Conservation (phyloP, 75 land plant genomes). For the Pinus albicaulis region DNA sequence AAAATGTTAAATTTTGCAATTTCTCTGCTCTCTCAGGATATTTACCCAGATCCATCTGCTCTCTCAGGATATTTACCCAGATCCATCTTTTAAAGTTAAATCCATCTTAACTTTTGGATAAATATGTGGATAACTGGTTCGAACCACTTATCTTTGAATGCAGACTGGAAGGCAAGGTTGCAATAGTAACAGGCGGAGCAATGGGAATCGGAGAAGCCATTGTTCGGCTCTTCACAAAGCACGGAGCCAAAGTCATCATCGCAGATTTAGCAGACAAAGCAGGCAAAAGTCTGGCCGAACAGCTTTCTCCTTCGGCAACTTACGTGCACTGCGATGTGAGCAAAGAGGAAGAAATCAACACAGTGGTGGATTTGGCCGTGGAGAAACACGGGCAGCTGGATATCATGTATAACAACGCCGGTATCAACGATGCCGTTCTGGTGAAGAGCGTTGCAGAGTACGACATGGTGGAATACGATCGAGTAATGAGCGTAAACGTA, state of each 20-base stretch:
- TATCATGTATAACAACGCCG: constrained; percentile 30
- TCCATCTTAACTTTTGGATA: no score
- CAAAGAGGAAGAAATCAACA: constrained; percentile 10
- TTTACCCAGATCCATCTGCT: no score
- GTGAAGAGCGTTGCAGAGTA: no score
- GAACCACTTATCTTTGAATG: background rate
- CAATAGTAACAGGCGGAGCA: constrained; percentile 17
- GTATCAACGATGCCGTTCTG: background rate
- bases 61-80: no score
- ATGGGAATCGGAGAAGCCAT: constrained; percentile 10
- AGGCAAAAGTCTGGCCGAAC: no score
- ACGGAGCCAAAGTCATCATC: constrained; percentile 21
- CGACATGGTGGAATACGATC: constrained; percentile 11
- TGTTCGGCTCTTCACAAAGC: constrained; percentile 12
- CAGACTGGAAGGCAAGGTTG: constrained; percentile 12
- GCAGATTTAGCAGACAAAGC: constrained; percentile 10
- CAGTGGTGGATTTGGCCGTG: constrained; percentile 15
- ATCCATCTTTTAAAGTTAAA: no score
- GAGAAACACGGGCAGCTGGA: constrained; percentile 11
- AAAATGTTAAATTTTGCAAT: no score
- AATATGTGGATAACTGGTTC: no score
- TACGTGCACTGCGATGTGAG: constrained; percentile 17
- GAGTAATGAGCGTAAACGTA: constrained; percentile 21
- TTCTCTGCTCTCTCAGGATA: no score
- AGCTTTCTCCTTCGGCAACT: no score